Evolutionary conservation across 2,329 filamentous ascomycete genomes (phyloP), one percentile per base, ranked within the genome.

Genomic region (Fusarium decemcellulare): DNA sequence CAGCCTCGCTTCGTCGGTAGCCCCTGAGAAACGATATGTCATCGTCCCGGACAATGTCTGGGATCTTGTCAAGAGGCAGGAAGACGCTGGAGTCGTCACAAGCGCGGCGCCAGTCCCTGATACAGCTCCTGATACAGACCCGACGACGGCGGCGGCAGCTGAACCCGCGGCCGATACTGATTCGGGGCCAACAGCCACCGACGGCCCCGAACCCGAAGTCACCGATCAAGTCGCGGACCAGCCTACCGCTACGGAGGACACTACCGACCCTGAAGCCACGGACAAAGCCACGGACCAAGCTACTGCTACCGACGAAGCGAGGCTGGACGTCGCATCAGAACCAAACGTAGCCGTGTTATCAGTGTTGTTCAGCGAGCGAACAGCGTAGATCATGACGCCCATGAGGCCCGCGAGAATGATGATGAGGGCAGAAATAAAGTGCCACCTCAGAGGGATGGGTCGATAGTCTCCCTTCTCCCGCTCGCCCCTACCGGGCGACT

Each of bases 381-480:
- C 40, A 8, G 61, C 65, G 7, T 71, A 71, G 15, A 65, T 40
- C 12, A 60, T 59, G 18, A 56, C 12, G 0, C 68, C 68, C 46
- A 69, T 43, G 6, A 71, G 40, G 10, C 40, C 54, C n/a, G 65
- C 5, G 10, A 71, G 43, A 9, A 62, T 48, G 18, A 71, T 34
- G 0, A 71, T 60, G 27, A 68, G 23, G 2, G 52, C 47, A 23
- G 44, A 58, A 36, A 71, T 71, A 6, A 71, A 71, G 0, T 61
- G 61, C 68, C 68, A 71, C 57, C 64, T 48, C 23, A 71, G 29
- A 6, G 68, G 64, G 14, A 71, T 69, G 37, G 68, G 68, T 14
- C 68, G 64, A n/a, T 71, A 71, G 23, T 71, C 68, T 1, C 68
- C 65, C 11, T 43, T 68, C 42, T 70, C 67, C 34, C 44, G 18